Conservation (phyloP, 108 stramenopile species). For the Skeletonema costatum region DNA sequence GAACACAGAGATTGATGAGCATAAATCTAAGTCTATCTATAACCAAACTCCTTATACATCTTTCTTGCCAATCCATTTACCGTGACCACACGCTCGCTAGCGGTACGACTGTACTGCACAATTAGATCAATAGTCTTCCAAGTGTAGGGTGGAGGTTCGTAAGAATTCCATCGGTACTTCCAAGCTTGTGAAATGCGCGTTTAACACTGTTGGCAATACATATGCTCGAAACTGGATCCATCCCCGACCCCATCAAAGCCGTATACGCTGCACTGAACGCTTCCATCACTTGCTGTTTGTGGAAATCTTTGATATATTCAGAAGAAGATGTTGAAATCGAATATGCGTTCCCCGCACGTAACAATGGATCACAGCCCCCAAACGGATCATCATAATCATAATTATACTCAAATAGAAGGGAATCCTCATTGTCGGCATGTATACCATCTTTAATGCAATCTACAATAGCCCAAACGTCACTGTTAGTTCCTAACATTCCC, state of each 20-base stretch:
- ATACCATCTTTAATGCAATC: slow-evolving; percentile 22
- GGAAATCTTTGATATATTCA: background rate
- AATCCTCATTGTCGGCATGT: slow-evolving; percentile 16
- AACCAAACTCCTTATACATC: slow-evolving; percentile 34
- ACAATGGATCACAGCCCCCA: slow-evolving; percentile 36
- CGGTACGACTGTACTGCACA: slow-evolving; percentile 4
- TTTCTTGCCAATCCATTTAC: slow-evolving; percentile 28
- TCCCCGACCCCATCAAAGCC: slow-evolving; percentile 12
- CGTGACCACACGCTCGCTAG: background rate
- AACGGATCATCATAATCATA: slow-evolving; percentile 33
- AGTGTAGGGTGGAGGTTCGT: slow-evolving; percentile 15
- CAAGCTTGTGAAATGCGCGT: slow-evolving; percentile 13
- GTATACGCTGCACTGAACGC: slow-evolving; percentile 29
- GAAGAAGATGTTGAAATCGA: slow-evolving; percentile 1
- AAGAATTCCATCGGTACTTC: background rate
- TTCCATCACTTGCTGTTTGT: slow-evolving; percentile 10
- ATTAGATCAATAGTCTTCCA: slow-evolving; percentile 30
- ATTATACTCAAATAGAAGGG: slow-evolving; percentile 23
- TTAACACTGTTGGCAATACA: slow-evolving; percentile 25
- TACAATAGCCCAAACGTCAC: slow-evolving; percentile 30
- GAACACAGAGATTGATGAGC: background rate
- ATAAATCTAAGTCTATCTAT: background rate
- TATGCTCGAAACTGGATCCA: slow-evolving; percentile 14
- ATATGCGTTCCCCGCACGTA: slow-evolving; percentile 28
- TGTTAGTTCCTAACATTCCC: slow-evolving; percentile 19